Evolutionary conservation across 192 early-diverging fungal species (phyloP).

Genomic region (Coemansia sp.): DNA sequence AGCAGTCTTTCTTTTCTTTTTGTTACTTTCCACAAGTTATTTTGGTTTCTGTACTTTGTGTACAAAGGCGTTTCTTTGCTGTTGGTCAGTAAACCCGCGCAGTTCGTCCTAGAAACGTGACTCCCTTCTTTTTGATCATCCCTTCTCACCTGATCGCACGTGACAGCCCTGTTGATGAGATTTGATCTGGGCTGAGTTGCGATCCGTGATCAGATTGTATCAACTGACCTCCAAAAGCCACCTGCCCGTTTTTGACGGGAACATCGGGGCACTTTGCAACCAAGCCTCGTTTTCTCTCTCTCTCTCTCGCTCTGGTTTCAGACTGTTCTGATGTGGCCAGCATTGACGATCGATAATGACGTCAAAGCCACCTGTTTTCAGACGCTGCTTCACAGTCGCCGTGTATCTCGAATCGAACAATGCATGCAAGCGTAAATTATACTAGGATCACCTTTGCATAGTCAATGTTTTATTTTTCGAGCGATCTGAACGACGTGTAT

Average conservation of each 20-base stretch:
- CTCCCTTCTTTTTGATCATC: neutral
- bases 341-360: slow-evolving; percentile 3
- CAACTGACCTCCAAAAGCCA: neutral
- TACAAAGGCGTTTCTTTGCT: too few relatives aligned
- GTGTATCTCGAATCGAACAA: neutral
- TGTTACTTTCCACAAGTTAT: too few relatives aligned
- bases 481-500: too few relatives aligned
- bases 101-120: neutral
- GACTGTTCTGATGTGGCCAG: neutral
- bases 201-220: neutral
- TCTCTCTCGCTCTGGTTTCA: neutral
- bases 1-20: too few relatives aligned
- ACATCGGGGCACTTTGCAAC: too few relatives aligned
- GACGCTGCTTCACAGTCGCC: neutral
- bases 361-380: neutral
- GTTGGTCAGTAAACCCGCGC: too few relatives aligned
- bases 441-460: slow-evolving; percentile 1
- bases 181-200: slow-evolving; percentile 4
- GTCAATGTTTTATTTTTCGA: neutral
- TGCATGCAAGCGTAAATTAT: slow-evolving; percentile 1
- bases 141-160: neutral
- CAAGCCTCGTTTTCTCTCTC: neutral
- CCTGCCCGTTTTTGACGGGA: neutral
- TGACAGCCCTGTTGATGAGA: neutral
- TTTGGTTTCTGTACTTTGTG: too few relatives aligned